Evolutionary conservation across 371 early-diverging fungal genomes (phyloP).

Genomic region (Capniomyces stellatus): DNA sequence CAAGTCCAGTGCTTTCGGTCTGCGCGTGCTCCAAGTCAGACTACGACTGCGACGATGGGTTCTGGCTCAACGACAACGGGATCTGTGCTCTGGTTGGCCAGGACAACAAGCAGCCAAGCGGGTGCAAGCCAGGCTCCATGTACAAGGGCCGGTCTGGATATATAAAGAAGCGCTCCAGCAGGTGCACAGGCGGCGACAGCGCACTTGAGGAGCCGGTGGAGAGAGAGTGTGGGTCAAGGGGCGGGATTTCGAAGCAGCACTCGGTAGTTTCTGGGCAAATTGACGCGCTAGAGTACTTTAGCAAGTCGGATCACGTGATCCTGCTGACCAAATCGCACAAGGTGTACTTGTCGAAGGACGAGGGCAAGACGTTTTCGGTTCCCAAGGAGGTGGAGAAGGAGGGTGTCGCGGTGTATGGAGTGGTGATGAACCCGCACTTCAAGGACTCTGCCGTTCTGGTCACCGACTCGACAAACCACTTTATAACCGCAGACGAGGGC

Average conservation of each 20-base stretch:
- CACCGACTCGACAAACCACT: slow-evolving; percentile 30
- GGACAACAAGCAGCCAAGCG: slow-evolving; percentile 44
- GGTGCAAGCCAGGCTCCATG: slow-evolving; percentile 31
- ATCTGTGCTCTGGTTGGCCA: slow-evolving; percentile 41
- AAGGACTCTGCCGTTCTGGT: slow-evolving; percentile 52
- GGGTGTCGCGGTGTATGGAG: slow-evolving; percentile 6
- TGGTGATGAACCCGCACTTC: slow-evolving; percentile 51
- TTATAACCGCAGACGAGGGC: slow-evolving; percentile 55
- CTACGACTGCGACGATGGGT: slow-evolving; percentile 46
- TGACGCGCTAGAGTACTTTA: not conserved
- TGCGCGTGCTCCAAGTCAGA: slow-evolving; percentile 20
- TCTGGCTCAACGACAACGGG: slow-evolving; percentile 44
- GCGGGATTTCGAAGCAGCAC: not conserved
- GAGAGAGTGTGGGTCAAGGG: slow-evolving; percentile 29
- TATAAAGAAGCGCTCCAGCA: slow-evolving; percentile 32
- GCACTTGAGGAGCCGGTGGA: slow-evolving; percentile 36
- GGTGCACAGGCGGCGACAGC: slow-evolving; percentile 46
- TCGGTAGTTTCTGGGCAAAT: not conserved
- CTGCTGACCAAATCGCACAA: slow-evolving; percentile 8
- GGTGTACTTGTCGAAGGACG: slow-evolving; percentile 14
- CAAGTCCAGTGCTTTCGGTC: not conserved
- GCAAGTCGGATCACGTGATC: not conserved
- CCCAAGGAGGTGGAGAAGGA: not conserved
- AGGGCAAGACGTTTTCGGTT: not conserved
- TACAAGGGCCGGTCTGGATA: slow-evolving; percentile 56